Base-by-base conservation (phyloP, 129 eudicot species). In the Flaveria bidentis region DNA sequence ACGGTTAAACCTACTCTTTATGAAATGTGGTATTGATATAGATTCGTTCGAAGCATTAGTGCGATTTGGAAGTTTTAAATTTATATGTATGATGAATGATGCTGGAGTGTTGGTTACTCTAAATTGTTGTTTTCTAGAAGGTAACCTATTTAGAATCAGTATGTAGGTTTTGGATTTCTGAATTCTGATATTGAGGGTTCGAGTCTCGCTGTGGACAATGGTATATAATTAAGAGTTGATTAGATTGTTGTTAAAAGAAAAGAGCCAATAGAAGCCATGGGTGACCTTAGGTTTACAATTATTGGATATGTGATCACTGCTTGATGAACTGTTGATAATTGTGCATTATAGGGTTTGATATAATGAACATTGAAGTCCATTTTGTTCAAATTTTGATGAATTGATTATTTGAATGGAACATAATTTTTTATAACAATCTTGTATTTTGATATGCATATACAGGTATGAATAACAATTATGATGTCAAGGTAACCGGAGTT, bases 401-500 rank as follows among this genome's bases (percentile, higher is more conserved):
- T 6, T 36, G 25, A 6, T 23, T 45, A 69, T 18, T 14, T 69
- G 39, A 6, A 46, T 15, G 20, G 22, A 44, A 4, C 6, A 0
- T 16, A 68, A 12, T 6, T 13, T 9, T 8, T 47, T 42, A 5
- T 45, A 47, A 45, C 2, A 9, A 4, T 73, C 68, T 63, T 84
- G 17, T 72, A 16, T 49, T 60, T 63, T 7, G n/a, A 20, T 28
- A 46, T 58, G 46, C 77, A 16, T 75, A 33, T 72, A 77, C 87
- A 89, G 96, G 85, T 46, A 90, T 80, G 86, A 69, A 82, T 56
- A 76, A 84, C 46, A 16, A 75, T 41, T 87, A 87, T 77, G 83
- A 51, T 44, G 87, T 90, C 63, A 87, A 87, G 61, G 86, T 90
- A 25, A 82, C 83, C 25, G 89, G 88, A 39, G 83, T 90, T 42